phyloP scores from a whole-genome alignment of 495 filamentous ascomycete genomes.

The Rostrohypoxylon terebratum region DNA sequence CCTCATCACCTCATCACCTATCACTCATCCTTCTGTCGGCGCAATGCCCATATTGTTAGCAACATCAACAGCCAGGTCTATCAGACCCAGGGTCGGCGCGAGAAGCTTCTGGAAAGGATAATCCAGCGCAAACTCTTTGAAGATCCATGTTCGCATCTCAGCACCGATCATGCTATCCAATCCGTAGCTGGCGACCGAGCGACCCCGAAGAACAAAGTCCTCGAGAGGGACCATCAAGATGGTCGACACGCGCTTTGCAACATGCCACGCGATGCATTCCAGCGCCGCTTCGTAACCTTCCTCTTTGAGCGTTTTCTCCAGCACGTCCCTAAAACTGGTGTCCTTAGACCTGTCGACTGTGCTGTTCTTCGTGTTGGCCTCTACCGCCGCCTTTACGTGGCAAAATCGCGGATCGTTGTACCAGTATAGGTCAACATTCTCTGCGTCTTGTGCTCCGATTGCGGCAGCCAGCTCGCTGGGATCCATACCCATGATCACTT shows the following conservation, averaged over 20 bases:
- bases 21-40: too few species aligned
- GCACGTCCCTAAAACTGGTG: not conserved
- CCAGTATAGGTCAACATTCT: slow-evolving; percentile 42
- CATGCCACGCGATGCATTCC: slow-evolving; percentile 27
- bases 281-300: slow-evolving; percentile 27
- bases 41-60: too few species aligned
- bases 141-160: slow-evolving; percentile 62
- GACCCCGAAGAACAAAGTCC: slow-evolving; percentile 41
- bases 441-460: slow-evolving; percentile 18
- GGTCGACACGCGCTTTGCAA: slow-evolving; percentile 47
- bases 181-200: slow-evolving; percentile 54
- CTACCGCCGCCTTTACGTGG: slow-evolving; percentile 32
- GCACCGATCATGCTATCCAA: slow-evolving; percentile 62
- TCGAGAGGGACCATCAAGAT: slow-evolving; percentile 49
- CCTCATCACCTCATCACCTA: too few species aligned
- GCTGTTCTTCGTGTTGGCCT: not conserved
- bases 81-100: slow-evolving; percentile 18
- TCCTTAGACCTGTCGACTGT: not conserved
- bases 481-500: slow-evolving; percentile 52
- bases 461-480: slow-evolving; percentile 44
- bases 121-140: slow-evolving; percentile 57
- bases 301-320: slow-evolving; percentile 19
- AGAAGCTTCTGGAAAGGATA: slow-evolving; percentile 55
- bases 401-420: slow-evolving; percentile 45
- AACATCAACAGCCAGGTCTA: too few species aligned